These are phyloP conservation scores for Myxozyma mucilagina DNA, from an alignment of 805 yeast species.

Conservation along the genomic window DNA sequence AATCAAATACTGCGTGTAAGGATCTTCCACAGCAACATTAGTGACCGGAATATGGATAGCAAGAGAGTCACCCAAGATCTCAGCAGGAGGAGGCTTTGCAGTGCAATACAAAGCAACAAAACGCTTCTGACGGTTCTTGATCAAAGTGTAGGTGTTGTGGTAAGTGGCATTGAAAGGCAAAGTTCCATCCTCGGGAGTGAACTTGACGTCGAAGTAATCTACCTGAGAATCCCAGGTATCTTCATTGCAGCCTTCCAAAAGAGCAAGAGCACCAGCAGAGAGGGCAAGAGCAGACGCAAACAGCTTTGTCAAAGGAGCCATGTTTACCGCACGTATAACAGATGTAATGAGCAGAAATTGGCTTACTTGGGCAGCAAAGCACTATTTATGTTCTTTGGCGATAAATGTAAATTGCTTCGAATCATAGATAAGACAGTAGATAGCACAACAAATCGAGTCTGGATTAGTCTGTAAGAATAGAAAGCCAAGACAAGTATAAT, in stretches of 20 bases:
- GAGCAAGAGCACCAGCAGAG: constrained; percentile 2
- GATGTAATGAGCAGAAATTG: neutral
- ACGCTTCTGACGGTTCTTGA: constrained; percentile 5
- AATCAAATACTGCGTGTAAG: constrained; percentile 8
- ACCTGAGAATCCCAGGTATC: constrained; percentile 2
- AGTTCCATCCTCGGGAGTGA: neutral
- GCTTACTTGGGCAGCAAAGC: neutral
- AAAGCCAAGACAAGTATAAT: no score
- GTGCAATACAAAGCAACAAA: constrained; percentile 13
- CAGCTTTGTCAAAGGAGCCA: neutral
- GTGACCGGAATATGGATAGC: constrained; percentile 11
- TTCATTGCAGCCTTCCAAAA: constrained; percentile 12
- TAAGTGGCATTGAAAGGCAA: constrained; percentile 5
- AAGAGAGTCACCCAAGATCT: neutral
- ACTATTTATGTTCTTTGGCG: neutral
- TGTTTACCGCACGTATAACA: no score
- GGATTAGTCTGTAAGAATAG: no score
- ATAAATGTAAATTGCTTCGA: no score
- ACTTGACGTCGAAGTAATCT: constrained; percentile 17
- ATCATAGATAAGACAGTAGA: no score
- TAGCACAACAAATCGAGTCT: no score
- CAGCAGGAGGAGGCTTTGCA: constrained; percentile 7
- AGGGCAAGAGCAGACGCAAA: neutral
- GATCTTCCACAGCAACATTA: constrained; percentile 8
- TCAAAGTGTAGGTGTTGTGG: constrained; percentile 10